Base-by-base conservation (phyloP, 495 filamentous ascomycete genomes). In the Hypoxylon subgilvum region DNA sequence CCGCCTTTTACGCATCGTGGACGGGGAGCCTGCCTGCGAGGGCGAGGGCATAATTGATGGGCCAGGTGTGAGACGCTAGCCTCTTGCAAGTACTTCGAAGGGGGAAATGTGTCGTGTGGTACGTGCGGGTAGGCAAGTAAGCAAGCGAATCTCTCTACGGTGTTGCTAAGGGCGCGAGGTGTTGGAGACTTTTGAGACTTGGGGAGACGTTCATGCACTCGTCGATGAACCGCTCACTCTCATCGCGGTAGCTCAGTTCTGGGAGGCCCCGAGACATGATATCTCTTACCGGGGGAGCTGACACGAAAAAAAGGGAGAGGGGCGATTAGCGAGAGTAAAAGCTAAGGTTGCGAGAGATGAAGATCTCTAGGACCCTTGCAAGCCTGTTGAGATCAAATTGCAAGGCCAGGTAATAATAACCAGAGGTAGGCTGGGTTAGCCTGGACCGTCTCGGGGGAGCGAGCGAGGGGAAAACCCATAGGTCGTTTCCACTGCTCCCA, bases 1-100 rank as follows among this genome's bases (percentile, higher is more conserved):
- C 61, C 61, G 61, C 61, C 54, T 64, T 64, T 64, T 64, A 58
- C 61, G 61, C 61, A 64, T 64, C 54, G 61, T 58, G 49, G 55
- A 43, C 50, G 36, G 30, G 16, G n/a, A 21, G 30, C 39, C 35
- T 45, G 39, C 36, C 22, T 53, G 53, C 28, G 49, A 58, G 22
- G 54, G 50, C 23, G 36, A 50, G 32, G 58, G 49, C 31, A n/a
- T n/a, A n/a, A n/a, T n/a, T n/a, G n/a, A n/a, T n/a, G n/a, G 61
- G 55, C 61, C 34, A 58, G 61, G 53, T 58, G 32, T 39, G 48
- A 64, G 54, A 35, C 61, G 61, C 61, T 64, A 64, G 54, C 61
- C 61, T 59, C 61, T 57, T 57, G 53, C 54, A 57, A 49, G 31
- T 14, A 49, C 50, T 19, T n/a, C 34, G 35, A 47, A 52, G 40